phyloP scores from a whole-genome alignment of 2,329 filamentous ascomycete species.

The Botrytis squamosa region DNA sequence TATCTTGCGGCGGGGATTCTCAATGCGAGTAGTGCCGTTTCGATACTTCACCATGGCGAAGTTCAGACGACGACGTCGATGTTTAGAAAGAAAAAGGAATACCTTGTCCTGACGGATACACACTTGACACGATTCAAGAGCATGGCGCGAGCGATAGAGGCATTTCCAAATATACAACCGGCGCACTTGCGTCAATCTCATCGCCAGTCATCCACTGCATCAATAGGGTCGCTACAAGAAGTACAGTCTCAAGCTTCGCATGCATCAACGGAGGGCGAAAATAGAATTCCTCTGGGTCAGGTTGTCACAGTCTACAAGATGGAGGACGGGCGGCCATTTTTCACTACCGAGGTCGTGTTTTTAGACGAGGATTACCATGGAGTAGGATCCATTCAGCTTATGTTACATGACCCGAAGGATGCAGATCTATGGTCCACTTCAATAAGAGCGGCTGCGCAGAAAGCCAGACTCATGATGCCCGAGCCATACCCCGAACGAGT shows the following conservation, averaged over 20 bases:
- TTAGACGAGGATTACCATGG: conserved; percentile 64
- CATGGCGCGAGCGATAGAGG: conserved; percentile 62
- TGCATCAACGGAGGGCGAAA: conserved; percentile 52
- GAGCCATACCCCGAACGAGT: conserved; percentile 57
- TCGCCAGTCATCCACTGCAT: conserved; percentile 57
- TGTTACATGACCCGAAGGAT: conserved; percentile 63
- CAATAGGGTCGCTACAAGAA: conserved; percentile 61
- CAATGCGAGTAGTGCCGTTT: conserved; percentile 27
- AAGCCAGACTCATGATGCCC: conserved; percentile 51
- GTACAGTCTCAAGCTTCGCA: conserved; percentile 51
- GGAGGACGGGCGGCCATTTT: conserved; percentile 65
- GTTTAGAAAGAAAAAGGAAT: conserved; percentile 72
- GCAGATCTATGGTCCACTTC: conserved; percentile 63
- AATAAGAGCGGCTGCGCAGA: conserved; percentile 59
- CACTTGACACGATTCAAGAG: conserved; percentile 68
- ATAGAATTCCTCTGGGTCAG: conserved; percentile 58
- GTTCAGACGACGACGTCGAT: conserved; percentile 68
- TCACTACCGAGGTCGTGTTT: conserved; percentile 66
- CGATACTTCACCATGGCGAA: conserved; percentile 65
- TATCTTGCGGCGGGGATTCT: conserved; percentile 21
- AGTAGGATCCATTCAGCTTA: conserved; percentile 61
- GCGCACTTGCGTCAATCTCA: conserved; percentile 44
- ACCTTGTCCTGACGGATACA: conserved; percentile 67
- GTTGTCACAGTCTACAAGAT: conserved; percentile 66
- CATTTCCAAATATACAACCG: conserved; percentile 54